Evolutionary conservation across 2,329 filamentous ascomycete species (phyloP), one percentile per base, ranked within the genome.

Genomic region (Ophiocordyceps camponoti-saundersi): DNA sequence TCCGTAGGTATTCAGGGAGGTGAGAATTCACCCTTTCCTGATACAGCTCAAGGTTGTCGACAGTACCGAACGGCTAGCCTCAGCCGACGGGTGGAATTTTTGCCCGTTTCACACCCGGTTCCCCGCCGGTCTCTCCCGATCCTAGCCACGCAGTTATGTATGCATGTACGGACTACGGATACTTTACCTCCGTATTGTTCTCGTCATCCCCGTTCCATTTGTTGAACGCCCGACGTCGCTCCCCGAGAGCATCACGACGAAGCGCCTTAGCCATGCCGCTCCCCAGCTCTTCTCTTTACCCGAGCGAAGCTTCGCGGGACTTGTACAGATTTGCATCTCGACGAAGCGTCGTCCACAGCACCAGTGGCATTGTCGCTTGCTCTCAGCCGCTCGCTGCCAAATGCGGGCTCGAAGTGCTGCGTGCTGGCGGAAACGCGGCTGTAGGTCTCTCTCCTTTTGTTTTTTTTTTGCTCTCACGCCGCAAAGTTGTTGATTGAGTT

Each of bases 291-390:
- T 70, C 71, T 23, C 53, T 75, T 12, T 73, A 67, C 54, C 66
- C 67, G 50, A 62, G 66, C 45, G 62, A 66, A 45, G 57, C 64
- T 21, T 65, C 69, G 46, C 59, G 59, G n/a, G 36, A 40, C 44
- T 64, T 68, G 48, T 67, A 72, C 50, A 73, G 75, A 51, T 90
- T 86, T 59, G 64, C 85, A 11, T 93, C 87, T 55, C 78, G 90
- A 39, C 73, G 92, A 51, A 95, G 90, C 55, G 88, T 94, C 13
- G 86, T 96, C 13, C 89, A 96, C 61, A 95, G 87, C 61, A 89
- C 85, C 6, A 82, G 89, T 57, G 90, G 88, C 43, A 95, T 96
- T 48, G 85, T 96, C 44, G 77, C 89, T 12, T 93, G 84, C 60
- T 85, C 87, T 1, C 90, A 96, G 62, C 88, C 92, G 15, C 70